Conservation (phyloP, 106 monocot genomes). For the Acorus gramineus region DNA sequence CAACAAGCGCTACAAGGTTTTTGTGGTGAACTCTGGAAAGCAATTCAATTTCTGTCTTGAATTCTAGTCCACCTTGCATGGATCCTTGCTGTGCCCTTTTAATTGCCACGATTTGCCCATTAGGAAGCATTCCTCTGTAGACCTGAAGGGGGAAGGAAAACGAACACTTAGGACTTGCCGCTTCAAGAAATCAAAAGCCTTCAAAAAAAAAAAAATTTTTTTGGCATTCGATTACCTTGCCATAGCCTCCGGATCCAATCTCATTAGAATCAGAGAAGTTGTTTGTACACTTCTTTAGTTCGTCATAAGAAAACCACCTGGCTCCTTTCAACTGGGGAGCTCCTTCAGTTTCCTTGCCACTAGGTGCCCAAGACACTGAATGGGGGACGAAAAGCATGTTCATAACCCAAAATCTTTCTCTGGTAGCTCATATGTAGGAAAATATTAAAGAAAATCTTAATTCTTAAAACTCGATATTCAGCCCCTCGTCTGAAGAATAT, state of each 20-base stretch:
- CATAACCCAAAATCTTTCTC: too few relatives aligned
- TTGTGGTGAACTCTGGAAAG: slow-evolving; percentile 74
- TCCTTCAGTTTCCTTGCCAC: slow-evolving; percentile 33
- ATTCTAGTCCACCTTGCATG: slow-evolving; percentile 63
- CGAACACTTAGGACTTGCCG: too few relatives aligned
- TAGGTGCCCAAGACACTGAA: slow-evolving; percentile 55
- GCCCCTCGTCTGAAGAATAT: too few relatives aligned
- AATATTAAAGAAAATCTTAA: too few relatives aligned
- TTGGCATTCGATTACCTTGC: slow-evolving; percentile 38
- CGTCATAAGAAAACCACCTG: slow-evolving; percentile 71
- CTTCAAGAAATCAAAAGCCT: not conserved
- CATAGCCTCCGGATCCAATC: slow-evolving; percentile 79
- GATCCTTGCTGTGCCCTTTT: slow-evolving; percentile 60
- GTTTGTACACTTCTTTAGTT: slow-evolving; percentile 57
- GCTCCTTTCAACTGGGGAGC: slow-evolving; percentile 71
- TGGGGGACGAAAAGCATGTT: too few relatives aligned
- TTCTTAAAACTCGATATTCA: too few relatives aligned
- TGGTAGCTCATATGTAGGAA: too few relatives aligned
- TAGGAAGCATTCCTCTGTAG: slow-evolving; percentile 40
- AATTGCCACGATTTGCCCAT: slow-evolving; percentile 52
- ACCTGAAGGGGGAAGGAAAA: slow-evolving; percentile 27
- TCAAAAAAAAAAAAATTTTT: not conserved
- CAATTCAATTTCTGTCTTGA: slow-evolving; percentile 78
- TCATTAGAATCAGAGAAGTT: slow-evolving; percentile 60
- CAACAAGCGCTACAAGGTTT: slow-evolving; percentile 55